Evolutionary conservation across 306 rosid genomes (phyloP).

Genomic region (Datisca glomerata): DNA sequence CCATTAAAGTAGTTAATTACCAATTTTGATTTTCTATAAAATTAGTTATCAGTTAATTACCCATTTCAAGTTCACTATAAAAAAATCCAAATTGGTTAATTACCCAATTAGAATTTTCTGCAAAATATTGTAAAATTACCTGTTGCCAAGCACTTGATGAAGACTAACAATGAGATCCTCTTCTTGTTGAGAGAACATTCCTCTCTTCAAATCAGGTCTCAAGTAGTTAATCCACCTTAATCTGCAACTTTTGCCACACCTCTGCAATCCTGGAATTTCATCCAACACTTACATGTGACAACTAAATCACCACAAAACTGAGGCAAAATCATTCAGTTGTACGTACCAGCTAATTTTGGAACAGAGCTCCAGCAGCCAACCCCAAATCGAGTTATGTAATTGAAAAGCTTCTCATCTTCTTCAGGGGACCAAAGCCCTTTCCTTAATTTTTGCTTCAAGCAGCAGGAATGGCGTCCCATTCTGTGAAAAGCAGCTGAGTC

Average conservation of each 20-base stretch:
- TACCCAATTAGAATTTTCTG: no score
- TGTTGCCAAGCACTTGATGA: background rate
- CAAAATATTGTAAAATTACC: no score
- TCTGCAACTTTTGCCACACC: background rate
- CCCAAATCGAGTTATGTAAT: background rate
- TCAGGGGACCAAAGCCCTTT: slow-evolving; percentile 1
- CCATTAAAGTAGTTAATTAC: no score
- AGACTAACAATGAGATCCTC: background rate
- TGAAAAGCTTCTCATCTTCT: background rate
- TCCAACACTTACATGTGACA: no score
- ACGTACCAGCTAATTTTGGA: background rate
- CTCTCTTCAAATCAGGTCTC: background rate
- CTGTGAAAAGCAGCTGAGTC: background rate
- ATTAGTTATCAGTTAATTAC: no score
- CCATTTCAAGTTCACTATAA: no score
- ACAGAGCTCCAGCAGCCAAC: background rate
- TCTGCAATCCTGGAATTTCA: background rate
- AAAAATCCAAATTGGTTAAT: no score
- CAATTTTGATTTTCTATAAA: no score
- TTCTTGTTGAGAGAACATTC: background rate
- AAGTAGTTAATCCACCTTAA: background rate
- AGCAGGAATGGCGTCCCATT: background rate
- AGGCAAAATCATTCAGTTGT: no score
- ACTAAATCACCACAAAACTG: no score
- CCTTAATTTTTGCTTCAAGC: background rate